These are phyloP conservation scores for Ceratobasidium sp. DNA, from an alignment of 1,284 basidiomycete species.

Conservation along the genomic window DNA sequence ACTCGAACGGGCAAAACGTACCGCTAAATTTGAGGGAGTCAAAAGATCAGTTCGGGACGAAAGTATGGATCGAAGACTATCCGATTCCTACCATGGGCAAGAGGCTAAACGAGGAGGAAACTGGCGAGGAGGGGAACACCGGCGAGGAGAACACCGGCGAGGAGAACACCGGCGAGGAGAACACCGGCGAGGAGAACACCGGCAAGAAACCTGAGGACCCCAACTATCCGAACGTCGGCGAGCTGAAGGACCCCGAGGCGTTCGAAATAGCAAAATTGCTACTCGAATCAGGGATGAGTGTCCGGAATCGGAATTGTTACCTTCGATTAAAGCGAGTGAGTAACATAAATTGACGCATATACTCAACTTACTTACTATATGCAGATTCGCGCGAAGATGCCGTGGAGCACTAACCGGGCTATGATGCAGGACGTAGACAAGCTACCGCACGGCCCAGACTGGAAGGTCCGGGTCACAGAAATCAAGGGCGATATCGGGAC, in stretches of 20 bases:
- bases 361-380: not conserved
- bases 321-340: constrained; percentile 5
- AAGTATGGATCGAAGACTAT: too few relatives aligned
- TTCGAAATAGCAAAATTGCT: constrained; percentile 20
- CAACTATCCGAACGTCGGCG: not conserved
- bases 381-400: constrained; percentile 1
- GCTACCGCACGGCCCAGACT: constrained; percentile 7
- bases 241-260: not conserved
- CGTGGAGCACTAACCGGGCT: constrained; percentile 1
- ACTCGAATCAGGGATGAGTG: constrained; percentile 6
- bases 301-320: not conserved
- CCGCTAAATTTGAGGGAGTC: too few relatives aligned
- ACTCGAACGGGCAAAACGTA: too few relatives aligned
- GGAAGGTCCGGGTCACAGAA: constrained; percentile 27
- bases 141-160: too few relatives aligned
- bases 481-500: constrained; percentile 46
- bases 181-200: too few relatives aligned
- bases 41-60: too few relatives aligned
- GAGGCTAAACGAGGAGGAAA: too few relatives aligned
- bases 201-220: too few relatives aligned
- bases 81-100: too few relatives aligned
- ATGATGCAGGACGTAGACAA: constrained; percentile 32
- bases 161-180: too few relatives aligned
- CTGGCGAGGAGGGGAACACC: too few relatives aligned
- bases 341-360: not conserved